Conservation (phyloP, 2,329 filamentous ascomycete species). For the Trichoderma brevicompactum region DNA sequence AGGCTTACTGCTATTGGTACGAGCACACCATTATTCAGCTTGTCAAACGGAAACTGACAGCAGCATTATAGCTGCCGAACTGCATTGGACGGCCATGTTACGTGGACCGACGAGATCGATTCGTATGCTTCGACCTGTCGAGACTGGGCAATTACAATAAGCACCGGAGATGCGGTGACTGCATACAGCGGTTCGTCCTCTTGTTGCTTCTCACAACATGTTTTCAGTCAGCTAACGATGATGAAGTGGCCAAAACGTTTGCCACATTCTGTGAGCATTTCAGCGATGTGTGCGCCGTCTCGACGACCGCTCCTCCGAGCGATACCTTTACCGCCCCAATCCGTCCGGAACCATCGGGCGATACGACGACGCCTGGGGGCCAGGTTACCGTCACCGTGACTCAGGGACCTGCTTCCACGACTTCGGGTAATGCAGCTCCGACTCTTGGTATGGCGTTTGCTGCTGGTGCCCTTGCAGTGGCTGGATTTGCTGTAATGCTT, state of each 20-base stretch:
- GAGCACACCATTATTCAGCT: conserved; percentile 16
- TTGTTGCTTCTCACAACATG: neutral
- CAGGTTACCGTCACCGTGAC: neutral
- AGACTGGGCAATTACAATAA: conserved; percentile 35
- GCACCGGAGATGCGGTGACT: conserved; percentile 35
- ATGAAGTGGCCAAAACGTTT: conserved; percentile 38
- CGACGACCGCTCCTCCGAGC: conserved; percentile 24
- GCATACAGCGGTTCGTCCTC: conserved; percentile 35
- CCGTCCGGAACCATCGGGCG: neutral
- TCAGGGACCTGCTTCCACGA: conserved; percentile 6
- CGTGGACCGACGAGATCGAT: conserved; percentile 41
- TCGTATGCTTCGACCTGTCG: conserved; percentile 39
- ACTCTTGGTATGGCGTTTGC: conserved; percentile 8
- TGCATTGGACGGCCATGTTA: conserved; percentile 30
- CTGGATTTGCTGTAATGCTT: neutral
- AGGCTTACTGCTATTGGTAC: conserved; percentile 43
- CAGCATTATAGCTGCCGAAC: conserved; percentile 23
- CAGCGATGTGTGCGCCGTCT: conserved; percentile 37
- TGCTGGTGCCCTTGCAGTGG: neutral
- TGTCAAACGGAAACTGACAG: conserved; percentile 28
- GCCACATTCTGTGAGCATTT: conserved; percentile 40
- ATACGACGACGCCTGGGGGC: neutral
- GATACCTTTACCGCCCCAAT: neutral
- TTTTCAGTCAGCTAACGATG: neutral
- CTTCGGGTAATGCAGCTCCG: conserved; percentile 8